Base-by-base conservation (phyloP, 148 eudicot genomes). In the Vaccinium darrowii region DNA sequence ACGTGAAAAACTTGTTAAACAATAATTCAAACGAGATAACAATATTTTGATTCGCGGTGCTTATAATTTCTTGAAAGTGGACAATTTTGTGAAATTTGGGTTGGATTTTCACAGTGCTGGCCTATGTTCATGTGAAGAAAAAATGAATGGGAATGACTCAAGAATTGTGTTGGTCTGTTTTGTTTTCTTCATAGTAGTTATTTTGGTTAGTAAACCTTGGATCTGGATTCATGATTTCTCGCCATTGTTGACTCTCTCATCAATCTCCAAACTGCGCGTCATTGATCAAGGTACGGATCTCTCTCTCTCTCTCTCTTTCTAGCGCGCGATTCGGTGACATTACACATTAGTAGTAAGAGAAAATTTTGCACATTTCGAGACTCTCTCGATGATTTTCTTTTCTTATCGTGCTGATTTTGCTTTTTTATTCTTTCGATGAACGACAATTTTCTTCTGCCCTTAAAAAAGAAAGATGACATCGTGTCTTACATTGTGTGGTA, bases 201-300 rank as follows among this genome's bases (percentile, higher is more conserved):
- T 60, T 36, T 10, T 79, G 1, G 1, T 79, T 14, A 71, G 62
- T 30, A 81, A 84, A 81, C 80, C 47, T 0, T 72, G 49, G 50
- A 72, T 72, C 4, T 72, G 49, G 76, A 72, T 33, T 72, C 36
- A 14, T 72, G n/a, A 72, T 14, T 30, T 33, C 36, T 72, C 76
- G 10, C 76, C 76, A 15, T 72, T 72, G 76, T 18, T 84, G 39
- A 9, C 72, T 27, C 83, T 84, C 56, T 84, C 86, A 21, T 67
- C 83, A 5, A 67, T 84, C 62, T 69, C 83, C 19, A 69, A 14
- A 5, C 73, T 78, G 51, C 18, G 7, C 3, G 39, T 36, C 39
- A 36, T 36, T 36, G 13, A 84, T 11, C 39, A 79, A 84, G 86
- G 86, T 84, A 78, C 25, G 43, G 7, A 49, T 5, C 8, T 60